Evolutionary conservation across 2,329 filamentous ascomycete genomes (phyloP).

Genomic region (Aspergillus versicolor): DNA sequence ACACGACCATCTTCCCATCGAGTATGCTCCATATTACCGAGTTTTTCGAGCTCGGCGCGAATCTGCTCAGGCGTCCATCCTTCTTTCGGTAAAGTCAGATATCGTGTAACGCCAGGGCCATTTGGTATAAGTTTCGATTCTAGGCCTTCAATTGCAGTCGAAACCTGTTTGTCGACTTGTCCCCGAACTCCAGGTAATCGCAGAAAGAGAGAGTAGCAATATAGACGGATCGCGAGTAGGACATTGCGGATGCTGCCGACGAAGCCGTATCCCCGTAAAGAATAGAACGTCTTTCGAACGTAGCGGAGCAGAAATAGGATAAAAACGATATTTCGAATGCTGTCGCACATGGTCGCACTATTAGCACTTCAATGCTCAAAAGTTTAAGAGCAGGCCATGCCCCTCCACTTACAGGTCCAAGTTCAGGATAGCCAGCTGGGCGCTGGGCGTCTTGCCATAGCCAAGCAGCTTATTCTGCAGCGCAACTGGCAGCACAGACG

Average conservation of each 20-base stretch:
- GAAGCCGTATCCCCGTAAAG: constrained; percentile 84
- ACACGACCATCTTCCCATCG: constrained; percentile 96
- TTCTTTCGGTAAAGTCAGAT: constrained; percentile 75
- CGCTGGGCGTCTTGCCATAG: constrained; percentile 32
- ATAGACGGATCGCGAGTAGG: constrained; percentile 69
- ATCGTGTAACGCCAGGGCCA: constrained; percentile 68
- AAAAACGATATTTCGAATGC: constrained; percentile 83
- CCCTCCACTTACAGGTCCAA: constrained; percentile 43
- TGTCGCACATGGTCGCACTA: constrained; percentile 33
- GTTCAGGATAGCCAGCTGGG: constrained; percentile 37
- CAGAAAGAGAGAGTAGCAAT: constrained; percentile 81
- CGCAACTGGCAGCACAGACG: constrained; percentile 42
- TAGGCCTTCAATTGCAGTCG: constrained; percentile 74
- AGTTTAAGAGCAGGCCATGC: not conserved
- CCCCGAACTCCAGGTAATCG: constrained; percentile 80
- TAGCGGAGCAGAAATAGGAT: constrained; percentile 83
- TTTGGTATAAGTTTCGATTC: constrained; percentile 79
- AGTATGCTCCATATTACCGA: constrained; percentile 87
- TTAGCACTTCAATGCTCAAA: not conserved
- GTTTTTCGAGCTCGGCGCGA: constrained; percentile 71
- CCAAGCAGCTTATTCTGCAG: constrained; percentile 46
- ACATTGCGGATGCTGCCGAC: constrained; percentile 74
- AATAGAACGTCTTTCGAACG: constrained; percentile 75
- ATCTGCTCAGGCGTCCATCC: constrained; percentile 80
- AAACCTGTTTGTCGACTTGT: constrained; percentile 81